Conservation (phyloP, 106 monocot genomes). For the Dendrobium officinale region DNA sequence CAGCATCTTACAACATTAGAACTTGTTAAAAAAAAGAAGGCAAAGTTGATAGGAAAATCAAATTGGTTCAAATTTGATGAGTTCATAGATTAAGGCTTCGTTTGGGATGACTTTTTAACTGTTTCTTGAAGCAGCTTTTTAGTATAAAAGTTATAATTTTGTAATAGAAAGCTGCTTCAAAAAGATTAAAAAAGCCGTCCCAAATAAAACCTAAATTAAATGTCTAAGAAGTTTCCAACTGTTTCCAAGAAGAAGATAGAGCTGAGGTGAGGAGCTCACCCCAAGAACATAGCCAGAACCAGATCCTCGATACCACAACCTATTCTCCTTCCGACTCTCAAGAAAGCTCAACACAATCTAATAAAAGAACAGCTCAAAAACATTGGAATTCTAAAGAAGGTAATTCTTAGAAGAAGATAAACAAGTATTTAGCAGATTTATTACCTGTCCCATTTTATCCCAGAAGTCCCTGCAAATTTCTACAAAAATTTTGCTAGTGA, state of each 20-base stretch:
- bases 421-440: not conserved
- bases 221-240: not conserved
- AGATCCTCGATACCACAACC: constrained; percentile 75
- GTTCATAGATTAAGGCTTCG: no score
- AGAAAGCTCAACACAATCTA: constrained; percentile 80
- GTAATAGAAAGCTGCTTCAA: no score
- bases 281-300: constrained; percentile 64
- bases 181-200: no score
- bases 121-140: no score
- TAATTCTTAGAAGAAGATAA: no score
- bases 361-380: constrained; percentile 10
- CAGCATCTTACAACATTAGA: not conserved
- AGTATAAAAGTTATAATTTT: no score
- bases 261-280: constrained; percentile 30
- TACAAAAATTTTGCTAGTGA: constrained; percentile 76
- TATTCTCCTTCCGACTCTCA: constrained; percentile 89
- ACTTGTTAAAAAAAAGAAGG: not conserved
- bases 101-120: no score
- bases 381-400: not conserved
- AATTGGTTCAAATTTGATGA: no score
- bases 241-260: not conserved
- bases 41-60: no score
- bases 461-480: constrained; percentile 71
- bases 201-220: no score
- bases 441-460: constrained; percentile 92